These are phyloP conservation scores for Trichoderma sp. DNA, from an alignment of 2,329 filamentous ascomycete genomes.

Conservation along the genomic window DNA sequence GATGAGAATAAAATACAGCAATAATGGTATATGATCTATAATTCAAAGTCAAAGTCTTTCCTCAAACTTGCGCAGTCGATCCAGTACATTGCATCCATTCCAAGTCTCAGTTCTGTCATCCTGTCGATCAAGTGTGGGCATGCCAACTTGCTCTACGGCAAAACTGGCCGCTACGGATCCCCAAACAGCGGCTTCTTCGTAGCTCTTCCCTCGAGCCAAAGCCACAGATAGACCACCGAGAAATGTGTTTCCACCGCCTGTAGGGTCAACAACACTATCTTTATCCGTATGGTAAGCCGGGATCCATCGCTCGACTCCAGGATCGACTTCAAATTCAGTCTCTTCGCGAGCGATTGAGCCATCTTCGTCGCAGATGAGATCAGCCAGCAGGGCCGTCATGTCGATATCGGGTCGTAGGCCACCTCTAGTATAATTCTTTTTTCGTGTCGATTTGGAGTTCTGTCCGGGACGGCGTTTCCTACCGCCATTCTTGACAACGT, in stretches of 20 bases:
- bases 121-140: slow-evolving; percentile 62
- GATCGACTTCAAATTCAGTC: slow-evolving; percentile 58
- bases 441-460: slow-evolving; percentile 38
- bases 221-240: slow-evolving; percentile 64
- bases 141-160: slow-evolving; percentile 90
- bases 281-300: slow-evolving; percentile 69
- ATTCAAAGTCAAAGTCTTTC: slow-evolving; percentile 45
- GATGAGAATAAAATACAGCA: slow-evolving; percentile 8
- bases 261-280: slow-evolving; percentile 79
- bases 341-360: slow-evolving; percentile 60
- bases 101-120: slow-evolving; percentile 58
- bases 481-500: slow-evolving; percentile 62
- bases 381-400: slow-evolving; percentile 65
- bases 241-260: slow-evolving; percentile 92
- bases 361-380: slow-evolving; percentile 57
- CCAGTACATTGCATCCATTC: slow-evolving; percentile 61
- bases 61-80: slow-evolving; percentile 58
- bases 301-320: slow-evolving; percentile 72
- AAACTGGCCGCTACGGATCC: slow-evolving; percentile 86
- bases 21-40: slow-evolving; percentile 23
- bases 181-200: slow-evolving; percentile 75
- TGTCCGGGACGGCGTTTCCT: slow-evolving; percentile 47
- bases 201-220: slow-evolving; percentile 60
- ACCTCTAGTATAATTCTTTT: slow-evolving; percentile 52
- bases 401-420: slow-evolving; percentile 63